A percentile compares a stretch with the other conserved stretches of the same genome.
These are phyloP conservation scores for Hippophae gyantsensis DNA, from an alignment of 306 rosid genomes.

Conservation along the genomic window DNA sequence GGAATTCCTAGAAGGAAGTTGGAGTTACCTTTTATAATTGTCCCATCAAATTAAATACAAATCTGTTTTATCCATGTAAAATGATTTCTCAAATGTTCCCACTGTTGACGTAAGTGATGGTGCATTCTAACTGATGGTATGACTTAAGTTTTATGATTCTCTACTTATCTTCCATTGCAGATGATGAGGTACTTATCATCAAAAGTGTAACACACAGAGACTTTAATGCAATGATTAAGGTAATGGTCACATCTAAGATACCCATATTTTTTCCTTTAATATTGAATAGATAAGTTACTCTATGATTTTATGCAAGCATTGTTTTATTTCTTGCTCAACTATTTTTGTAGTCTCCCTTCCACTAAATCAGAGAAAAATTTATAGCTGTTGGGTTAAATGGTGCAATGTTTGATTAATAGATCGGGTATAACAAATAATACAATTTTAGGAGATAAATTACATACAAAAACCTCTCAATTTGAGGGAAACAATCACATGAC, in stretches of 20 bases:
- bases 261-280: neutral
- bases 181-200: constrained; percentile 74
- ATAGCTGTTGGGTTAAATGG: no score
- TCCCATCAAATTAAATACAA: no score
- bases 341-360: no score
- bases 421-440: no score
- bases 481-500: no score
- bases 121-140: neutral
- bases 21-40: neutral
- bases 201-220: constrained; percentile 83
- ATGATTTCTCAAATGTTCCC: no score
- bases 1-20: neutral
- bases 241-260: constrained; percentile 18
- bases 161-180: constrained; percentile 37
- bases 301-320: neutral
- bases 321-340: no score
- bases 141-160: constrained; percentile 7
- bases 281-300: neutral
- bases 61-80: no score
- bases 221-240: constrained; percentile 82
- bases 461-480: no score
- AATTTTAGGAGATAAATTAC: no score
- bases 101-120: neutral
- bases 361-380: no score
- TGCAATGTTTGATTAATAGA: no score